phyloP scores from a whole-genome alignment of 768 basidiomycete genomes.

The Hortiboletus campestris region DNA sequence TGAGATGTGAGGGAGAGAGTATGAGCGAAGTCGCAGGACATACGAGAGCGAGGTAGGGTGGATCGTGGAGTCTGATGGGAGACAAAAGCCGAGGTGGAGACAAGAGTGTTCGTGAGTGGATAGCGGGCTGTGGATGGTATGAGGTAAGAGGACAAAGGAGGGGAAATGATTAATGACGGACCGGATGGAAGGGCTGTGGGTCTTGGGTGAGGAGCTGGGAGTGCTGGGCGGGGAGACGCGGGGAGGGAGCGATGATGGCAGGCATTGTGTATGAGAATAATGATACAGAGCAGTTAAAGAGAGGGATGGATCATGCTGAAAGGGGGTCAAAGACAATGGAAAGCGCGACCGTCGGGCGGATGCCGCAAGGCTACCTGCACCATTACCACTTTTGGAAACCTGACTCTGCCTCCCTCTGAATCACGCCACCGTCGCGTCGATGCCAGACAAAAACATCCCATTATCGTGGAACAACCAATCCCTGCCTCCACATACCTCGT shows the following conservation, averaged over 20 bases:
- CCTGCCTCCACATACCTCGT: neutral
- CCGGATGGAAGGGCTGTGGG: neutral
- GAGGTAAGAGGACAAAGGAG: slow-evolving; percentile 5
- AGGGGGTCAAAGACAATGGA: slow-evolving; percentile 23
- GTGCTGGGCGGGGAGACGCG: slow-evolving; percentile 31
- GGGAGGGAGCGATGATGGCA: slow-evolving; percentile 42
- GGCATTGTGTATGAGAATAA: slow-evolving; percentile 34
- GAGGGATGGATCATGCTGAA: slow-evolving; percentile 27
- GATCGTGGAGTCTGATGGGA: slow-evolving; percentile 36
- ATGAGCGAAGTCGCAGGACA: neutral
- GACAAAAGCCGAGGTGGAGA: slow-evolving; percentile 38
- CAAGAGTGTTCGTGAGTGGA: slow-evolving; percentile 12
- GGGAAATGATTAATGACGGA: slow-evolving; percentile 6
- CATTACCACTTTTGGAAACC: slow-evolving; percentile 23
- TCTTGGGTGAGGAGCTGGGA: slow-evolving; percentile 10
- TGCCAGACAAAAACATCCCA: no score
- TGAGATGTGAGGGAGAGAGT: slow-evolving; percentile 5
- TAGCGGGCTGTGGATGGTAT: slow-evolving; percentile 19
- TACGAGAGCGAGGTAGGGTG: slow-evolving; percentile 22
- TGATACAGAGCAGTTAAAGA: slow-evolving; percentile 36
- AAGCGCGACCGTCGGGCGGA: slow-evolving; percentile 10
- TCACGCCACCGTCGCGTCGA: neutral
- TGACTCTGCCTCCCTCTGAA: slow-evolving; percentile 21
- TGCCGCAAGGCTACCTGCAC: slow-evolving; percentile 22
- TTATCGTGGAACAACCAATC: neutral